Evolutionary conservation across 1,139 yeast species (phyloP), one percentile per base, ranked within the genome.

Genomic region (Pichia norvegensis): DNA sequence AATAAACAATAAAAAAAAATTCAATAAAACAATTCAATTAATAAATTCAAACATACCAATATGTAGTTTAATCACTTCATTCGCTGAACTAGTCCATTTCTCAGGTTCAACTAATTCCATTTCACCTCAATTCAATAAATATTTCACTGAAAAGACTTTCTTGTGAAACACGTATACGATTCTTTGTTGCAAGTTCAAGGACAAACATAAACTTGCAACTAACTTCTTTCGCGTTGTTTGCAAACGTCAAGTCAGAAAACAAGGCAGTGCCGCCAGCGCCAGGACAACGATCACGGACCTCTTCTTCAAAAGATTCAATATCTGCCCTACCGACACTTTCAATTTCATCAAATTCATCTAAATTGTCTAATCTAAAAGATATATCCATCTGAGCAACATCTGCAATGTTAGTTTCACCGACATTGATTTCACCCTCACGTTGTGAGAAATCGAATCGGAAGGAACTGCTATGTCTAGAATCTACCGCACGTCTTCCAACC

Each of bases 41-140:
- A n/a, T n/a, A n/a, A n/a, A n/a, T 17, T 16, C 2, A 3, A 16
- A 46, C 50, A 20, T 35, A 49, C 52, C 74, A 42, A 78, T 57
- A 3, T 74, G 75, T 13, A 86, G 59, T 43, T 72, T 70, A 21
- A 85, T 63, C 0, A 79, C 81, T 10, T 79, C 81, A 49, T 79
- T 85, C 40, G 95, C 74, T 14, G 84, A 78, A 5, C 65, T 58
- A 0, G 87, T 81, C 92, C 92, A 84, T 16, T 71, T 62, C 51
- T 79, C 85, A 1, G 88, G 78, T 31, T 57, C 58, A 5, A 40
- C 33, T 13, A 25, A 36, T 22, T 20, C 25, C 25, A 20, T 22
- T 33, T 20, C 16, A 14, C 14, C 23, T 36, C 21, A 13, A 14
- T 17, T 41, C 36, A 20, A 41, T 36, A 14, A n/a, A 17, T 13